Evolutionary conservation across 495 filamentous ascomycete species (phyloP), one percentile per base, ranked within the genome.

Genomic region (Aspergillus nidulans): DNA sequence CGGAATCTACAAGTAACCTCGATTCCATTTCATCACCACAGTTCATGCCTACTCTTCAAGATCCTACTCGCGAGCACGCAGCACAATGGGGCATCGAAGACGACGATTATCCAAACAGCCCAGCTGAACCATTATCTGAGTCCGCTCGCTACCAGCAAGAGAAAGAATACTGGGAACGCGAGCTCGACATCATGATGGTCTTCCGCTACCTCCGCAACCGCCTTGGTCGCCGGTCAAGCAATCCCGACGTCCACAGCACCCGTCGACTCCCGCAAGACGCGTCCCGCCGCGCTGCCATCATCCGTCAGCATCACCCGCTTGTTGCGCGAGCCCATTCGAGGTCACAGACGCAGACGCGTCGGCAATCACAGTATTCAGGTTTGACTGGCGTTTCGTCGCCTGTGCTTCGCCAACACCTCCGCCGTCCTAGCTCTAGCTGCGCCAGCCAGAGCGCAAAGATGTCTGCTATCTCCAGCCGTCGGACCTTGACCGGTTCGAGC

Each of bases 141-240:
- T 63, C 68, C 8, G 45, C 68, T 4, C 67, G 67, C 16, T 28
- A 69, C 3, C 70, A 75, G 38, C 64, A 71, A 19, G 75, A 76
- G 45, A 79, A 82, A 39, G 87, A 91, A 25, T 92, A 95, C 65
- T 97, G 92, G 92, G 90, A 95, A 64, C 84, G 83, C 32, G 87
- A 91, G 13, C 80, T 95, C 4, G 90, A 95, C 60, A 79, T 95
- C 54, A 84, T 83, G 67, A 86, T 92, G 69, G 85, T 95, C n/a
- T 95, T 96, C 75, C 82, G 85, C 36, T 94, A 91, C 67, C 81
- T 97, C 18, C 80, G 82, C 45, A 85, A 81, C 16, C 89, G 89
- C 58, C 94, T 95, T 67, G 77, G 80, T 46, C 72, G 56, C 32
- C 69, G 65, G 36, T 59, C 63, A 30, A 74, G 63, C 52, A 70